A percentile compares a stretch with the other conserved stretches of the same genome.
Conservation (phyloP, 257 asterid genomes). For the Jasminum sambac region DNA sequence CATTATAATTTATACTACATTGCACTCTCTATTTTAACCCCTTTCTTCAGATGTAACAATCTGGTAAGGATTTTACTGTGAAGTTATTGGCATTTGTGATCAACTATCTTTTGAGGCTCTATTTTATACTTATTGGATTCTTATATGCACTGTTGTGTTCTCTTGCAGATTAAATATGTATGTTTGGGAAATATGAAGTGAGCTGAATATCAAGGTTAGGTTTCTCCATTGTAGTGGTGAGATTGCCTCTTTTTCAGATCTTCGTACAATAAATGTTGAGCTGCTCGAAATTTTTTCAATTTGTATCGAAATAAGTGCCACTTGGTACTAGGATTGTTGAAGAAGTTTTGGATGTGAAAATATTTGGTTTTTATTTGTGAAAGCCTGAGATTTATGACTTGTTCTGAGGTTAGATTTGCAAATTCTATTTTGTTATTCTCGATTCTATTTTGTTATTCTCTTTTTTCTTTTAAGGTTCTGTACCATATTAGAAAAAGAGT, state of each 20-base stretch:
- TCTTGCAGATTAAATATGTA: conserved; percentile 61
- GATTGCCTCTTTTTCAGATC: conserved; percentile 21
- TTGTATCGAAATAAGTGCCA: conserved; percentile 49
- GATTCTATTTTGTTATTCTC: not conserved
- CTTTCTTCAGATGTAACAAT: not conserved
- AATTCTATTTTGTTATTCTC: not conserved
- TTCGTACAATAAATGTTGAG: conserved; percentile 27
- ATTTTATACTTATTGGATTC: no score
- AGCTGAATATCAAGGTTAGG: conserved; percentile 24
- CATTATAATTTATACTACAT: not conserved
- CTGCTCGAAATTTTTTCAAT: conserved; percentile 18
- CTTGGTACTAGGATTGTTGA: conserved; percentile 30
- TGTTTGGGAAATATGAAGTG: conserved; percentile 75
- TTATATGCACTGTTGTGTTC: not conserved
- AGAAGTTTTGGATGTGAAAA: not conserved
- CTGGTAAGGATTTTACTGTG: not conserved
- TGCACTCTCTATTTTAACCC: not conserved
- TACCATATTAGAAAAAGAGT: conserved; percentile 10
- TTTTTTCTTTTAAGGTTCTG: not conserved
- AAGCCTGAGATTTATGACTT: not conserved
- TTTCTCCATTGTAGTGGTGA: not conserved
- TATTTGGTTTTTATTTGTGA: not conserved
- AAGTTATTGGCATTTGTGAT: not conserved
- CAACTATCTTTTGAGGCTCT: not conserved
- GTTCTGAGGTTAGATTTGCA: not conserved